Evolutionary conservation across 345 rosid genomes (phyloP), one percentile per base, ranked within the genome.

Genomic region (Salix purpurea): DNA sequence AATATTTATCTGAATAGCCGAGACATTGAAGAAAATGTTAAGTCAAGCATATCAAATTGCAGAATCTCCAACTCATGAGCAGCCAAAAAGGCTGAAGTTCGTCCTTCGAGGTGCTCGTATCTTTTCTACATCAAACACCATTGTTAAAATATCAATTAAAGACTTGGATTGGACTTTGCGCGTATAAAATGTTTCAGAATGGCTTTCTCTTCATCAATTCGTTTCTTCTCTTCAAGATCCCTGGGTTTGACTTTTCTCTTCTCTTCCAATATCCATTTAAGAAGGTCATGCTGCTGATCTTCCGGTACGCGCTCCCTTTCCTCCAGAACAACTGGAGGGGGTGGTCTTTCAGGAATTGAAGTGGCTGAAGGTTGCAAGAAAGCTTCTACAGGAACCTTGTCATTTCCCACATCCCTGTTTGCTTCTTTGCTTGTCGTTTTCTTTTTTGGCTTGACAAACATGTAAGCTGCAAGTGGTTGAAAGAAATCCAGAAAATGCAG

Each of bases 231-330:
- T 74, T 83, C 80, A 11, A 3, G 79, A 77, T 84, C 81, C 78
- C 75, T 88, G 56, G 92, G 93, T 75, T 86, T 87, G 7, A 72
- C 52, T 84, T 86, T 90, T 75, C 94, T 82, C 81, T 91, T 90
- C 87, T 91, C 95, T 80, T 88, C 95, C 89, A 89, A 73, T 6
- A 91, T 86, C 93, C 97, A 91, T 30, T 84, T 68, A 88, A 90
- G 89, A 58, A 91, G 90, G 79, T 90, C 92, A 7, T 85, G 86
- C 74, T 91, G 96, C 79, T 87, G 89, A 73, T 88, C 90, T 81
- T 89, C 91, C 71, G 92, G 84, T 61, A 92, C 64, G 19, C 91
- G 95, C 75, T 86, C 87, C 79, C 16, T 80, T 65, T 74, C 72
- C 65, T 83, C 83, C 50, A 81, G 67, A 61, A 77, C 66, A 67